A percentile compares a stretch with the other conserved stretches of the same genome.
These are phyloP conservation scores for Verbascum thapsus DNA, from an alignment of 257 asterid species.

Conservation along the genomic window DNA sequence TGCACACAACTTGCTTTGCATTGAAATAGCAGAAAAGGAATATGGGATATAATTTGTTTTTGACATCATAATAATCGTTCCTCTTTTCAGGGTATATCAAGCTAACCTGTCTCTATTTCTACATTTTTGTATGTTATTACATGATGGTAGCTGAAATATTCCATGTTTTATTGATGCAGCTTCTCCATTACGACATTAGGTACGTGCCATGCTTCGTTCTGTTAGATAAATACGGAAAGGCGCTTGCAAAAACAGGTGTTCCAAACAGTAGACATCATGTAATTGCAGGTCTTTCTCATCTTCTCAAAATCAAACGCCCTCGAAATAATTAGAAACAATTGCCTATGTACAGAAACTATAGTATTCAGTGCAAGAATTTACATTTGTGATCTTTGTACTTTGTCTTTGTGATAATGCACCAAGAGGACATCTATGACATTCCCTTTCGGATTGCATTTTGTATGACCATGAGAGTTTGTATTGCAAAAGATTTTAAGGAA, in stretches of 20 bases:
- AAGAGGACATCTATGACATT: too few species aligned
- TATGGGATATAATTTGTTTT: neutral
- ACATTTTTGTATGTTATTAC: neutral
- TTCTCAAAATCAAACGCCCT: conserved; percentile 62
- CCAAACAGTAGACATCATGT: conserved; percentile 77
- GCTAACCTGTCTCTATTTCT: neutral
- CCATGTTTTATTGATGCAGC: conserved; percentile 44
- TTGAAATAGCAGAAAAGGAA: conserved; percentile 15
- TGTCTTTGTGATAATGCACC: too few species aligned
- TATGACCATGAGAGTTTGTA: too few species aligned
- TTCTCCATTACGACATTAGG: conserved; percentile 76
- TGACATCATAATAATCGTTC: neutral
- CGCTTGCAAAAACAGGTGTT: conserved; percentile 76
- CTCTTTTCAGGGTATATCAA: neutral
- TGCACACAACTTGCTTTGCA: neutral
- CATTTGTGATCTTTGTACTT: too few species aligned
- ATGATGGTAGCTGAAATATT: conserved; percentile 9
- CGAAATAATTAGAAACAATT: conserved; percentile 8
- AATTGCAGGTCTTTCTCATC: conserved; percentile 80
- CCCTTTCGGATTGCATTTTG: too few species aligned
- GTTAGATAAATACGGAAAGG: conserved; percentile 68
- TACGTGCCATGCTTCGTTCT: conserved; percentile 94
- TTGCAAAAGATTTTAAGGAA: too few species aligned
- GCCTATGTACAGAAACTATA: neutral
- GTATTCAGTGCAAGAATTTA: too few species aligned